Base-by-base conservation (phyloP, 2,329 filamentous ascomycete species). In the Hypoxylon sp. region DNA sequence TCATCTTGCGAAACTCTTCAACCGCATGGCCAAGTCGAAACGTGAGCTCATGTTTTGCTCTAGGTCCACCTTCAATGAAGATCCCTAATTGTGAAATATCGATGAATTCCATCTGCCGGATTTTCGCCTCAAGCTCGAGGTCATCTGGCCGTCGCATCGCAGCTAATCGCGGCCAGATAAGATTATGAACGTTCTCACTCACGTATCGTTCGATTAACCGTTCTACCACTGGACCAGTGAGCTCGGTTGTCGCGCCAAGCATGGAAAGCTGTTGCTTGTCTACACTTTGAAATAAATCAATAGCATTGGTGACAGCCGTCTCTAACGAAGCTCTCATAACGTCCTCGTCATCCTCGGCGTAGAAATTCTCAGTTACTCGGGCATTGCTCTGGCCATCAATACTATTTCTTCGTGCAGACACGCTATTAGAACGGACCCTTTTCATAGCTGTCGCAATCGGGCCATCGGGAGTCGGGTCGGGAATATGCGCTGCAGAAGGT, bases 11-110 rank as follows among this genome's bases (percentile, higher is more conserved):
- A 78, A 99, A 98, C 74, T 94, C 91, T 30, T 96, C 92, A 6
- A 97, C 90, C 2, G 92, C 96, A 63, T 88, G 89, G 2, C 87
- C 88, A 5, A 99, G 84, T 53, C 94, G 88, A 23, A 90, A 84
- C 2, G 92, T 89, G 29, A 99, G 84, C 73, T 96, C 91, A 67
- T 93, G 88, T 75, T 97, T 98, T 32, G 90, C 92, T 70, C 85
- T 86, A 56, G 87, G 86, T 0, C 93, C 93, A 46, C 91, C 91
- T 64, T 94, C 91, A 47, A 97, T 92, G 2, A 88, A 85, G 55
- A 99, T 94, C 0, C 96, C 96, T 14, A 99, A 89, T 78, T 99
- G 96, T 1, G 94, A 96, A 56, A 99, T 91, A 78, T 99, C 96
- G 60, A 99, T 90, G 73, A 90, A 92, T 73, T 93, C 89, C 93